phyloP scores from a whole-genome alignment of 169 alveolate genomes.

The Plasmodium fragile region DNA sequence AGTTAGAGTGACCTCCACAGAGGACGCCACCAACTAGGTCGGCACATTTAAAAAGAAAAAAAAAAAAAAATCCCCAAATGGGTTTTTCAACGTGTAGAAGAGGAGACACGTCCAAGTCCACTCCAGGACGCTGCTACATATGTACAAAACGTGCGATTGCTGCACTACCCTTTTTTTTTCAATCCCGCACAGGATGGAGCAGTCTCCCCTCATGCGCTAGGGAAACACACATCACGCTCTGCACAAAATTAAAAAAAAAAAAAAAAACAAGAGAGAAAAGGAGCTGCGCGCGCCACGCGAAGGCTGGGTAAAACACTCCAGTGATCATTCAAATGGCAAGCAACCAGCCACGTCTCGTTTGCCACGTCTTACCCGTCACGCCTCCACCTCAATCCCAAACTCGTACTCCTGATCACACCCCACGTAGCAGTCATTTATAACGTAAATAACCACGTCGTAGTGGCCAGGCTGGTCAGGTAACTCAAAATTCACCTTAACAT shows the following conservation, averaged over 20 bases:
- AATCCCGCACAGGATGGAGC: background rate
- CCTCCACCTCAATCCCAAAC: constrained; percentile 29
- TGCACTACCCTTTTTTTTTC: background rate
- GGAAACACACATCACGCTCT: background rate
- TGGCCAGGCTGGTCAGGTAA: constrained; percentile 88
- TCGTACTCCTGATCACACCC: constrained; percentile 89
- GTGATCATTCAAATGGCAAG: background rate
- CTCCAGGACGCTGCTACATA: background rate
- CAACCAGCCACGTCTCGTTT: too few species aligned
- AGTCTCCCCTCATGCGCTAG: background rate
- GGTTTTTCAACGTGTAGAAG: background rate
- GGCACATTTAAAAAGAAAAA: background rate
- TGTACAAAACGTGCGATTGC: background rate
- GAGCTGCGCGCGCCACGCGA: too few species aligned
- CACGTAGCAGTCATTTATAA: constrained; percentile 89
- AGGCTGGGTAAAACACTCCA: background rate
- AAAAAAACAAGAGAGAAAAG: too few species aligned
- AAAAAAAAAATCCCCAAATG: background rate
- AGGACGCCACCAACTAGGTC: background rate
- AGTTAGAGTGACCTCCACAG: background rate
- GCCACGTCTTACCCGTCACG: background rate
- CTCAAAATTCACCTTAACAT: constrained; percentile 84
- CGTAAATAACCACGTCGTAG: constrained; percentile 84
- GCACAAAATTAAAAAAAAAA: background rate
- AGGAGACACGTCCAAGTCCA: background rate